Evolutionary conservation across 306 rosid genomes (phyloP).

Genomic region (Castanea crenata): DNA sequence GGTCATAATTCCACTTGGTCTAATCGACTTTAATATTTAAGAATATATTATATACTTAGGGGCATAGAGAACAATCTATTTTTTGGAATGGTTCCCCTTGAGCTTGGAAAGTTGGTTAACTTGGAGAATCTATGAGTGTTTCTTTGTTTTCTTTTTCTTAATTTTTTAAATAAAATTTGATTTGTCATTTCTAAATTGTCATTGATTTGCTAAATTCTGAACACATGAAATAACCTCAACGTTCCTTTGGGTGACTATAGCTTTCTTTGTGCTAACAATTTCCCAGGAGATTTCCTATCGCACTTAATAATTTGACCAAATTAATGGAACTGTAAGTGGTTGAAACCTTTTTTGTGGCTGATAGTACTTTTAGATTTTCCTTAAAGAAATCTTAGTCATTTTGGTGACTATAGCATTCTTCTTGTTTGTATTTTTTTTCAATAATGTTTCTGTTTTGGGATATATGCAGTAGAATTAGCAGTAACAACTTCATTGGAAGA

Average conservation of each 20-base stretch:
- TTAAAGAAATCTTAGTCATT: not conserved
- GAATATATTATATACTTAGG: not conserved
- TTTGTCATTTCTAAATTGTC: not conserved
- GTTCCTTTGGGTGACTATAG: not conserved
- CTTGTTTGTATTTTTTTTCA: not conserved
- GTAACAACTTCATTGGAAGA: conserved; percentile 37
- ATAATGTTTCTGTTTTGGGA: not conserved
- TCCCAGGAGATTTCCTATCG: conserved; percentile 21
- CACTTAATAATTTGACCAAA: conserved; percentile 9
- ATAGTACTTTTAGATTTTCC: too few species aligned
- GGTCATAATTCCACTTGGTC: not conserved
- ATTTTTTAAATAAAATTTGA: not conserved
- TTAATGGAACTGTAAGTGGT: conserved; percentile 15
- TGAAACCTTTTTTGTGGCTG: too few species aligned
- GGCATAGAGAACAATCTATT: conserved; percentile 18
- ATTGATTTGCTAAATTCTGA: not conserved
- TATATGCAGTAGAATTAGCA: conserved; percentile 19
- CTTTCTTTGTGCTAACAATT: conserved; percentile 13
- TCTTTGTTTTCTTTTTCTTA: not conserved
- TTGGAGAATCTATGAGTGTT: conserved; percentile 16
- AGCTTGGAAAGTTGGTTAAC: conserved; percentile 12
- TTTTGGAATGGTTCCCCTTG: not conserved
- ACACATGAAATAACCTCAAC: not conserved
- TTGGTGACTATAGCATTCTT: not conserved
- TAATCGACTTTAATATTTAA: not conserved